Conservation (phyloP, 805 yeast genomes). For the Ogataea sp. region DNA sequence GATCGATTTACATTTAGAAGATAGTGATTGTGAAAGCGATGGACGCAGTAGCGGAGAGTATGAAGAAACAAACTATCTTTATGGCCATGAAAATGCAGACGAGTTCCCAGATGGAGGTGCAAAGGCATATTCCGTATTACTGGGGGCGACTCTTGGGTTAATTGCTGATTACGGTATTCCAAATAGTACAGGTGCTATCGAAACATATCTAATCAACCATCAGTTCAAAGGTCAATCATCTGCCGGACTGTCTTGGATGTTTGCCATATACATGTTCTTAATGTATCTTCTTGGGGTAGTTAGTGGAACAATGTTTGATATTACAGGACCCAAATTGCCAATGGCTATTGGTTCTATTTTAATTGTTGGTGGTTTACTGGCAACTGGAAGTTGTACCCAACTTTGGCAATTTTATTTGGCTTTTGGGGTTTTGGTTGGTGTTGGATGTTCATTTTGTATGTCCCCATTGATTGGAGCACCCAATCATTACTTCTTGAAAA, state of each 20-base stretch:
- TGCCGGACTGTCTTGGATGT: conserved; percentile 55
- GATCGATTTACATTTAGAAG: no score
- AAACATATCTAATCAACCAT: conserved; percentile 48
- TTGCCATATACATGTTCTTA: conserved; percentile 46
- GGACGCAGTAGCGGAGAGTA: no score
- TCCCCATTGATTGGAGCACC: conserved; percentile 37
- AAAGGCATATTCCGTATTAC: conserved; percentile 44
- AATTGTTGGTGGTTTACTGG: conserved; percentile 41
- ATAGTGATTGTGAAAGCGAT: no score
- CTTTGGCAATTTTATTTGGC: conserved; percentile 33
- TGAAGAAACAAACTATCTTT: background rate
- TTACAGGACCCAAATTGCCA: conserved; percentile 38
- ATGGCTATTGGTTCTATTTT: conserved; percentile 33
- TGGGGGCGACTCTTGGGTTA: conserved; percentile 53
- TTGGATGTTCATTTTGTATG: conserved; percentile 35
- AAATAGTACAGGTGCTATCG: conserved; percentile 55
- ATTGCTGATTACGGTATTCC: conserved; percentile 46
- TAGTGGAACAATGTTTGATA: conserved; percentile 52
- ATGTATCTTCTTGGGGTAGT: conserved; percentile 41
- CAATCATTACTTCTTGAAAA: conserved; percentile 36
- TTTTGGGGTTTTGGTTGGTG: conserved; percentile 31
- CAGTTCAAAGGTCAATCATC: conserved; percentile 39
- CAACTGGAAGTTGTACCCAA: conserved; percentile 34
- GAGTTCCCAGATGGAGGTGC: conserved; percentile 54
- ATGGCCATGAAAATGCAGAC: conserved; percentile 4